phyloP scores from a whole-genome alignment of 352 stramenopile species.

The Phytopythium sindhum region DNA sequence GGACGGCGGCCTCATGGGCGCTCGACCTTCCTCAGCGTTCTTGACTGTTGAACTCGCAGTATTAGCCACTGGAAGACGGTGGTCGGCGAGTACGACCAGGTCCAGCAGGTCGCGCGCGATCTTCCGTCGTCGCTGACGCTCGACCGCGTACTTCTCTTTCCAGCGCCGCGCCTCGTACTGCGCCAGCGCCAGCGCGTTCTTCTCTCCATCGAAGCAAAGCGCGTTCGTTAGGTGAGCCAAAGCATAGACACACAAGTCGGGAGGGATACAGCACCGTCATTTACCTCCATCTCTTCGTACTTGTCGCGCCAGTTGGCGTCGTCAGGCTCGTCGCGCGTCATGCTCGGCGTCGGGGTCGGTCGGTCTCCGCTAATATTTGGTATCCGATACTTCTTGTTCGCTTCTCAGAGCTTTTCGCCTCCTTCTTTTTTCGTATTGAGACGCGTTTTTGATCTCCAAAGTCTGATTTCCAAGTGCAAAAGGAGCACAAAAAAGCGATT shows the following conservation, averaged over 20 bases:
- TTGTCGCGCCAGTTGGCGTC: constrained; percentile 32
- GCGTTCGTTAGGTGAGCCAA: background rate
- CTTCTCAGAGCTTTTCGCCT: background rate
- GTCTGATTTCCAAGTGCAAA: background rate
- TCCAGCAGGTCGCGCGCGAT: constrained; percentile 65
- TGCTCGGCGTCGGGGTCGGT: background rate
- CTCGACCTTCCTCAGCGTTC: background rate
- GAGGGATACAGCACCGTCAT: background rate
- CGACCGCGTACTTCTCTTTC: constrained; percentile 78
- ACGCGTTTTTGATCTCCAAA: background rate
- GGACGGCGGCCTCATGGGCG: constrained; percentile 27
- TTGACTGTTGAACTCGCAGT: background rate
- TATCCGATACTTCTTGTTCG: background rate
- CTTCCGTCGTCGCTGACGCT: constrained; percentile 65
- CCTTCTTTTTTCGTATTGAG: background rate
- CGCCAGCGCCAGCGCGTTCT: constrained; percentile 63
- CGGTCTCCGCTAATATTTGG: background rate
- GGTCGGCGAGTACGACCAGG: constrained; percentile 44
- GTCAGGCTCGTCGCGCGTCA: constrained; percentile 17
- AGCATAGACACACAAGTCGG: background rate
- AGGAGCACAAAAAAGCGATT: background rate
- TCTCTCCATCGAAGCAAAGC: too few relatives aligned
- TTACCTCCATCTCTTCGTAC: constrained; percentile 43
- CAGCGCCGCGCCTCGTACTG: constrained; percentile 70
- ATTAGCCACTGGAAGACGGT: constrained; percentile 14